Conservation (phyloP, 2,329 filamentous ascomycete species). For the Helminthosporium solani region DNA sequence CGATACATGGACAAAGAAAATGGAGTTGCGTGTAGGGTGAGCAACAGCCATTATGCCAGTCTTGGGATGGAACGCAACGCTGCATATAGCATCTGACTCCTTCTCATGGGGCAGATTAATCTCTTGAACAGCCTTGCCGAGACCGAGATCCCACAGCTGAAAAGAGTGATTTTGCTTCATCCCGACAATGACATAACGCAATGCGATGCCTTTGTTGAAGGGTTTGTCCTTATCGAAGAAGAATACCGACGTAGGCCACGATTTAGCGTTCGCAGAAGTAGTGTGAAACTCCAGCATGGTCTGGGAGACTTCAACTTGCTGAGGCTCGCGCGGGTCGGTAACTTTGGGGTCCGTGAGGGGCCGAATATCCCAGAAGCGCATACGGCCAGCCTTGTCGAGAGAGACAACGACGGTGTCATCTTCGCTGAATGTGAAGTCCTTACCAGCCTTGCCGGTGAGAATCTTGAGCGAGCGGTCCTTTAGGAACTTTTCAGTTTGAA, state of each 20-base stretch:
- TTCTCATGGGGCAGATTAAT: slow-evolving; percentile 94
- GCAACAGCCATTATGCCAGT: slow-evolving; percentile 94
- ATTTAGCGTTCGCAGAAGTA: slow-evolving; percentile 85
- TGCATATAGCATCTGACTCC: slow-evolving; percentile 97
- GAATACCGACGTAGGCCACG: slow-evolving; percentile 93
- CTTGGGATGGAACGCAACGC: slow-evolving; percentile 87
- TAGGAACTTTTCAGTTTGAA: slow-evolving; percentile 85
- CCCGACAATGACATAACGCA: slow-evolving; percentile 94
- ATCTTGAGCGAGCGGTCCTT: slow-evolving; percentile 88
- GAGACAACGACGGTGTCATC: slow-evolving; percentile 94
- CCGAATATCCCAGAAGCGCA: slow-evolving; percentile 98
- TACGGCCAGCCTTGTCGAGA: slow-evolving; percentile 90
- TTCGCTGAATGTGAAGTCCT: slow-evolving; percentile 97
- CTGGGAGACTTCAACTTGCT: slow-evolving; percentile 73
- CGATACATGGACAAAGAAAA: slow-evolving; percentile 95
- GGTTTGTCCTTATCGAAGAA: slow-evolving; percentile 95
- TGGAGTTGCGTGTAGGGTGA: slow-evolving; percentile 93
- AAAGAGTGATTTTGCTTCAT: slow-evolving; percentile 99
- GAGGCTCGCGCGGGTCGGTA: slow-evolving; percentile 46
- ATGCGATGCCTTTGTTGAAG: slow-evolving; percentile 83
- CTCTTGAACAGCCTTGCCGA: slow-evolving; percentile 94
- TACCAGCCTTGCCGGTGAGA: slow-evolving; percentile 94
- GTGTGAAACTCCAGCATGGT: slow-evolving; percentile 85
- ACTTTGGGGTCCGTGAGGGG: slow-evolving; percentile 61
- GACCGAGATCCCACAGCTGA: slow-evolving; percentile 95